phyloP scores from a whole-genome alignment of 23 red algal genomes.

The Gracilariopsis chorda region DNA sequence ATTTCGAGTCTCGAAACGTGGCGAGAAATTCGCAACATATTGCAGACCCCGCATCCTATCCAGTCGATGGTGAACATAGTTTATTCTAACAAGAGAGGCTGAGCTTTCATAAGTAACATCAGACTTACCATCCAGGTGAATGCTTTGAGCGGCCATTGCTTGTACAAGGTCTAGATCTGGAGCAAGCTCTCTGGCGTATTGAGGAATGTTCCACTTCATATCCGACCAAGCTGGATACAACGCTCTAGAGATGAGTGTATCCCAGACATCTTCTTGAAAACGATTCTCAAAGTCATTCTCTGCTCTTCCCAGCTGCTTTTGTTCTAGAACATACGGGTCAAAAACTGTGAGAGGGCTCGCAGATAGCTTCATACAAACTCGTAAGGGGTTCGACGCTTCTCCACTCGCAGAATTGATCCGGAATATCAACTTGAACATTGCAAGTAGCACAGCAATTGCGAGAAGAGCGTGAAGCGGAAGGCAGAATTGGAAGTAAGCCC shows the following conservation, averaged over 20 bases:
- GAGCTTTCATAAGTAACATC: neutral
- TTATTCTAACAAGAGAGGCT: slow-evolving; percentile 9
- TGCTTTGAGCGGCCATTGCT: slow-evolving; percentile 8
- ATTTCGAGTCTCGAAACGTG: neutral
- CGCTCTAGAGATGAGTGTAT: slow-evolving; percentile 12
- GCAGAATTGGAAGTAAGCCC: neutral
- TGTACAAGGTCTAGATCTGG: slow-evolving; percentile 14
- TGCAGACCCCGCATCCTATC: slow-evolving; percentile 68
- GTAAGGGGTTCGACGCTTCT: neutral
- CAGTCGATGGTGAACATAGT: slow-evolving; percentile 53
- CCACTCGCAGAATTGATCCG: too few species aligned
- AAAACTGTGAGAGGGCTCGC: neutral
- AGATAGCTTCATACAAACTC: neutral
- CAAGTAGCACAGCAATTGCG: neutral
- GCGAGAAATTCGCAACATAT: slow-evolving; percentile 26
- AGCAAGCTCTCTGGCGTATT: slow-evolving; percentile 35
- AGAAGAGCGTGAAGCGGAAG: neutral
- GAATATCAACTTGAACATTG: too few species aligned
- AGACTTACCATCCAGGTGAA: neutral
- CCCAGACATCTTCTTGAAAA: slow-evolving; percentile 59
- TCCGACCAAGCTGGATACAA: slow-evolving; percentile 58
- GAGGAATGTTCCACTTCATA: slow-evolving; percentile 54
- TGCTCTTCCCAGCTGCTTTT: neutral
- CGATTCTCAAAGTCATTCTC: slow-evolving; percentile 54
- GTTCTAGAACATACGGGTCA: slow-evolving; percentile 22